Base-by-base conservation (phyloP, 1,284 basidiomycete species). In the Chiua sp. region DNA sequence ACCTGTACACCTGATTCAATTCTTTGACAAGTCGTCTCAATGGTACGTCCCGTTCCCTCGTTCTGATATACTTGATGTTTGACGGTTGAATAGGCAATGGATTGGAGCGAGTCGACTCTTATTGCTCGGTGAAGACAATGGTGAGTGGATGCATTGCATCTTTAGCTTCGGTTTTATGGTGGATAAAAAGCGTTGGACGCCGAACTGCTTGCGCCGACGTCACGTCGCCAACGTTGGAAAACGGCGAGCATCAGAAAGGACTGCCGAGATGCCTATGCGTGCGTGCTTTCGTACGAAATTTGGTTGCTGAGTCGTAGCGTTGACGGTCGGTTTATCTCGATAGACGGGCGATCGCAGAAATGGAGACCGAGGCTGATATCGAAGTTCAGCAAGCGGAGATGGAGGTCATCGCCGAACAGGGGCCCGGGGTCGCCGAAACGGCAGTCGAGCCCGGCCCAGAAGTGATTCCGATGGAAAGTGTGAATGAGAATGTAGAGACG, bases 21-120 rank as follows among this genome's bases (percentile, higher is more conserved):
- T 91, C 75, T 92, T 81, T 70, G 91, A 92, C 68, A 81, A 81
- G 56, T 66, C 76, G 3, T 75, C 76, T 52, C 84, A 85, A 56
- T 93, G 88, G 87, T 87, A 65, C 42, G 80, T 65, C 1, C 51
- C 30, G 10, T 47, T 56, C 42, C 32, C 33, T 16, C 37, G n/a
- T 33, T 26, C 46, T 57, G 42, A 47, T 52, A 46, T 47, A n/a
- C 46, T 59, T 54, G 10, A 32, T 32, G 30, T 20, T 11, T 49
- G 30, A 51, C 20, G 37, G 50, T n/a, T 32, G 46, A 18, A 60
- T 84, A 70, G 86, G 84, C 83, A 83, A 71, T 87, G 81, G 78
- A 77, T 88, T 15, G 68, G 77, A 6, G 60, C 75, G 20, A 80
- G 80, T 39, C 80, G 78, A 57, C 74, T 92, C 16, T 77, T 81